These are phyloP conservation scores for Spongispora temasekensis DNA, from an alignment of 1,284 basidiomycete species.

Conservation along the genomic window DNA sequence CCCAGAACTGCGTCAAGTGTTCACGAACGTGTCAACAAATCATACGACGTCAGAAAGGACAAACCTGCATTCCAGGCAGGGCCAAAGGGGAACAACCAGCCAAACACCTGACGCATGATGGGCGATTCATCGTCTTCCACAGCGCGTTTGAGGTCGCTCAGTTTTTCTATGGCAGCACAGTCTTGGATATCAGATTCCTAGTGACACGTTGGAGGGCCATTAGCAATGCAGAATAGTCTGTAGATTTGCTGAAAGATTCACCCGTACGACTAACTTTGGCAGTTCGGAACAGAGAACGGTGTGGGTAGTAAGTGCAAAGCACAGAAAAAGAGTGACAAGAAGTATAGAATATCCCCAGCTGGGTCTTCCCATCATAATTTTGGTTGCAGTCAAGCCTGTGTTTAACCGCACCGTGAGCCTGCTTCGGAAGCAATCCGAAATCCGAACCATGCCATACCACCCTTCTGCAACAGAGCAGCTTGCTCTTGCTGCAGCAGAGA, in stretches of 20 bases:
- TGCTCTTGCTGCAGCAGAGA: conserved; percentile 62
- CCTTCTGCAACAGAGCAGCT: conserved; percentile 42
- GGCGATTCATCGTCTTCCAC: conserved; percentile 67
- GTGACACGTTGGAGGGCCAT: conserved; percentile 12
- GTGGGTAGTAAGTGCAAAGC: conserved; percentile 22
- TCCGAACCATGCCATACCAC: conserved; percentile 23
- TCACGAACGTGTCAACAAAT: conserved; percentile 27
- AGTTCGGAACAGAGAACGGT: conserved; percentile 22
- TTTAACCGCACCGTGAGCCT: background rate
- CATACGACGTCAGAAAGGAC: conserved; percentile 22
- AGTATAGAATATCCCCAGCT: conserved; percentile 22
- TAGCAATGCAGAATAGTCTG: background rate
- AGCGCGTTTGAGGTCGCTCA: conserved; percentile 58
- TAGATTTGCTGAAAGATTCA: conserved; percentile 20
- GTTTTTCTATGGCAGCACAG: conserved; percentile 54
- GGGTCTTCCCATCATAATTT: conserved; percentile 24
- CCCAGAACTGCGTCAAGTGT: conserved; percentile 58
- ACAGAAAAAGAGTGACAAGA: conserved; percentile 45
- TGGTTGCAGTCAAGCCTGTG: too few relatives aligned
- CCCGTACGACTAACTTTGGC: conserved; percentile 31
- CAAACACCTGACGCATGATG: conserved; percentile 75
- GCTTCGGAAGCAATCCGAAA: conserved; percentile 24
- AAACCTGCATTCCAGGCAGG: conserved; percentile 81
- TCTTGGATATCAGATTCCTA: conserved; percentile 54
- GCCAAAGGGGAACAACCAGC: conserved; percentile 81